Evolutionary conservation across 1,139 yeast species (phyloP), one percentile per base, ranked within the genome.

Genomic region (Yamadazyma diospyri): DNA sequence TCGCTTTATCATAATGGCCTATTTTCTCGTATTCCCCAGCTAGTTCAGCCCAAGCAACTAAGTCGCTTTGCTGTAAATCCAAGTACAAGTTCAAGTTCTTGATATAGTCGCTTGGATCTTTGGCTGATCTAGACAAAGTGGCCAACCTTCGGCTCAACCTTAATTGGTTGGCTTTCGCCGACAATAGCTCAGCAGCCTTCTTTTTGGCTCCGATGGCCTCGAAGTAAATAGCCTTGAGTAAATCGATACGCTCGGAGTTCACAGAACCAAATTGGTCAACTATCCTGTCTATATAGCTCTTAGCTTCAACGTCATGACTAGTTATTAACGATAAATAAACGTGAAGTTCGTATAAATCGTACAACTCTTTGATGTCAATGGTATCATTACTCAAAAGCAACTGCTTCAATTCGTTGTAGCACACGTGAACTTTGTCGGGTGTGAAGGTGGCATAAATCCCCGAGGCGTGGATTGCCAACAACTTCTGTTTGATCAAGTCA

Each of bases 41-140:
- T 38, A 87, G 64, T 56, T 85, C 94, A 29, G 78, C 69, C 95
- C 94, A 87, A 1, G 85, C 63, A 43, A 81, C 77, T 5, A 75
- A 61, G 55, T 92, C 97, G 19, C 79, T 56, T 1, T 97, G 96
- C 45, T 72, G 76, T 34, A 67, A 52, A 32, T 74, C 73, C 33
- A 80, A 55, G 46, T 71, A 73, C 37, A 58, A 62, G 23, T 61
- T 55, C 41, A 84, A 63, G 40, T 69, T 72, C 29, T 60, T 58
- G 28, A 79, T 69, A 49, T 77, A 81, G 42, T 57, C 54, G 13
- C 35, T 32, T 16, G 38, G 42, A 3, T 28, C 32, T 4, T 31
- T 25, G 1, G 29, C 11, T 2, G 30, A 22, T 21, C 47, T 35
- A 28, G 61, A 51, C 37, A 58, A 53, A 1, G 72, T 58, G n/a